Percentiles rank a stretch among this genome's conserved stretches.
These are phyloP conservation scores for Rhizopogon parksii DNA, from an alignment of 1,284 basidiomycete species.

Conservation along the genomic window DNA sequence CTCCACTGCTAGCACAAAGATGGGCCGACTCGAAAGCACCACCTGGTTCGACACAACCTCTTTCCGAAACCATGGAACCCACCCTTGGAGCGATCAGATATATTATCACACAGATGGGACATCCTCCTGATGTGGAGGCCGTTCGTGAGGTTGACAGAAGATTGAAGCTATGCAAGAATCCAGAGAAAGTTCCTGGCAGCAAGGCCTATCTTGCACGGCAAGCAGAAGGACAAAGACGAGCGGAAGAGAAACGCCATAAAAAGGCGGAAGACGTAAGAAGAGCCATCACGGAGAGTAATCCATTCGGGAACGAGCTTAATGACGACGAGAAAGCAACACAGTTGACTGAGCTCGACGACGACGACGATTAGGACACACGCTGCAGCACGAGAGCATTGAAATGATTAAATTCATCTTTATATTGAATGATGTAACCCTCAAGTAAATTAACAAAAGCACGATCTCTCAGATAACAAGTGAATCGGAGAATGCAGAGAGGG, in stretches of 20 bases:
- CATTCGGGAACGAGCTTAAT: slow-evolving; percentile 53
- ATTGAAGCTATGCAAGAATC: slow-evolving; percentile 83
- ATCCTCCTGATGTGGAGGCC: slow-evolving; percentile 67
- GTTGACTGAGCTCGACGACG: slow-evolving; percentile 43
- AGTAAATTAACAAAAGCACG: slow-evolving; percentile 1
- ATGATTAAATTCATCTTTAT: not conserved
- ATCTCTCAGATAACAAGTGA: slow-evolving; percentile 20
- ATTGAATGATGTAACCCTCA: slow-evolving; percentile 22
- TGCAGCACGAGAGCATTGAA: not conserved
- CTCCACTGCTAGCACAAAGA: slow-evolving; percentile 51
- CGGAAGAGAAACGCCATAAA: slow-evolving; percentile 55
- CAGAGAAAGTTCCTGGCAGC: slow-evolving; percentile 85
- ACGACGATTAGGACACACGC: slow-evolving; percentile 29
- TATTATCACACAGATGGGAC: slow-evolving; percentile 53
- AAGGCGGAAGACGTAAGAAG: slow-evolving; percentile 55
- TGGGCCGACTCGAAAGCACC: slow-evolving; percentile 57
- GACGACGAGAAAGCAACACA: slow-evolving; percentile 24
- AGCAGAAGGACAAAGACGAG: slow-evolving; percentile 56
- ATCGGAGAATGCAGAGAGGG: slow-evolving; percentile 16
- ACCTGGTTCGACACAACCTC: slow-evolving; percentile 13
- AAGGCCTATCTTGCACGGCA: slow-evolving; percentile 67
- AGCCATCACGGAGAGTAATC: slow-evolving; percentile 48
- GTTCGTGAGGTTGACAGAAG: slow-evolving; percentile 84
- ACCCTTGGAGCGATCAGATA: slow-evolving; percentile 49
- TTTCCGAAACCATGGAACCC: slow-evolving; percentile 27